These are phyloP conservation scores for Lentinula lateritia DNA, from an alignment of 768 basidiomycete genomes.

Conservation along the genomic window DNA sequence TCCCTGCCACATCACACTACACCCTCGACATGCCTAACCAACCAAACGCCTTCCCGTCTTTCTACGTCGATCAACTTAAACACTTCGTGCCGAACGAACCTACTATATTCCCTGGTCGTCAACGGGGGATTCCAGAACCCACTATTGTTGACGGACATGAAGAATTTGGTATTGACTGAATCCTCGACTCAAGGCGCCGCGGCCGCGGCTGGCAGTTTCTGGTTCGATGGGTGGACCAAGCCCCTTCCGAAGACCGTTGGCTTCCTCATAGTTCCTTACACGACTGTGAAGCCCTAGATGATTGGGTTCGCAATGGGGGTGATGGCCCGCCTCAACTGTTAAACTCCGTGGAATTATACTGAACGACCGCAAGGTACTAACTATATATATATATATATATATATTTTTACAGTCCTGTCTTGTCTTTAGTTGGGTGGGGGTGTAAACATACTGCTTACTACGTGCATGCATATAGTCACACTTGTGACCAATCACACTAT, in stretches of 20 bases:
- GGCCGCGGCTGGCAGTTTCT: too few relatives aligned
- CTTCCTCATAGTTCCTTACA: conserved; percentile 10
- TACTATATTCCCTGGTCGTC: conserved; percentile 17
- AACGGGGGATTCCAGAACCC: conserved; percentile 7
- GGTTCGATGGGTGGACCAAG: conserved; percentile 18
- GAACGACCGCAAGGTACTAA: too few relatives aligned
- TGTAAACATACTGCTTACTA: too few relatives aligned
- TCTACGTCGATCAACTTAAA: conserved; percentile 20
- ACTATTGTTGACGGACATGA: conserved; percentile 10
- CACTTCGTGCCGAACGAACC: conserved; percentile 17
- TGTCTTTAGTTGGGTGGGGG: too few relatives aligned
- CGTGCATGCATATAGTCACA: too few relatives aligned
- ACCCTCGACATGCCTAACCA: conserved; percentile 13
- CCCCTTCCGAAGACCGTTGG: conserved; percentile 14
- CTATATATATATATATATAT: too few relatives aligned
- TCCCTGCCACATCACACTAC: conserved; percentile 7
- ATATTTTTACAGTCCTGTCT: too few relatives aligned
- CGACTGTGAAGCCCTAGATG: conserved; percentile 7
- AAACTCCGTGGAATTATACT: too few relatives aligned
- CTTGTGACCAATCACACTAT: too few relatives aligned
- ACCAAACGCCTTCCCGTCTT: conserved; percentile 16
- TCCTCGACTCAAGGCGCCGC: conserved; percentile 14
- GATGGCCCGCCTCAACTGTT: too few relatives aligned
- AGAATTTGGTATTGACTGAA: neutral
- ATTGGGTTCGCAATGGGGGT: conserved; percentile 2